These are phyloP conservation scores for Corylus heterophylla DNA, from an alignment of 306 rosid species.

Conservation along the genomic window DNA sequence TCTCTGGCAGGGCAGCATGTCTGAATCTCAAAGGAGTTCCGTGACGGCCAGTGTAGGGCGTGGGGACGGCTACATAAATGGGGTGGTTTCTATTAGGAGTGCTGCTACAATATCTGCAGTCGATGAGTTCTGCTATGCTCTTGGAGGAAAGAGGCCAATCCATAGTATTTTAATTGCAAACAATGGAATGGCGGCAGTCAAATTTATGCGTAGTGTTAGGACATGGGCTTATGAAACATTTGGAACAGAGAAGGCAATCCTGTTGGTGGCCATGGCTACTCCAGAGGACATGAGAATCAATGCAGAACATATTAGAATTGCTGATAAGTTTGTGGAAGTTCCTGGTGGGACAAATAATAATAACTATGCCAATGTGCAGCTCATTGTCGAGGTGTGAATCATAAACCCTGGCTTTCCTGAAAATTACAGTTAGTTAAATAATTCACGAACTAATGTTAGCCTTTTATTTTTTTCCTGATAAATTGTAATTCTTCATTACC, in stretches of 20 bases:
- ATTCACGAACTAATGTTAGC: slow-evolving; percentile 16
- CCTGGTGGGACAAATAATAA: slow-evolving; percentile 99
- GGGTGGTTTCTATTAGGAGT: slow-evolving; percentile 53
- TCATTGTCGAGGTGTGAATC: slow-evolving; percentile 83
- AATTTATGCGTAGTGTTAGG: slow-evolving; percentile 93
- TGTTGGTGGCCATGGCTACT: slow-evolving; percentile 99
- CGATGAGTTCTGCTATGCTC: slow-evolving; percentile 75
- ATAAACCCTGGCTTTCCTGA: neutral
- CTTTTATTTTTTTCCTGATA: slow-evolving; percentile 8
- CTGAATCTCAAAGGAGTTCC: slow-evolving; percentile 51
- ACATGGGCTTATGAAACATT: slow-evolving; percentile 96
- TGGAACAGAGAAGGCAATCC: slow-evolving; percentile 92
- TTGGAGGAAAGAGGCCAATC: slow-evolving; percentile 91
- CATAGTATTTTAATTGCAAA: slow-evolving; percentile 94
- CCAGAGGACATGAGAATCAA: slow-evolving; percentile 99
- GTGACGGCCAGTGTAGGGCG: slow-evolving; percentile 49
- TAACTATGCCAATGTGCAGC: slow-evolving; percentile 98
- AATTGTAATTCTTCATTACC: slow-evolving; percentile 24
- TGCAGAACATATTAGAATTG: slow-evolving; percentile 99
- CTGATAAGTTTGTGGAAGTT: slow-evolving; percentile 98
- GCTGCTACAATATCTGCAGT: slow-evolving; percentile 71
- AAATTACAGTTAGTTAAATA: neutral
- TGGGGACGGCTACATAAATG: slow-evolving; percentile 61
- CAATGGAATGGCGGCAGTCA: slow-evolving; percentile 99
- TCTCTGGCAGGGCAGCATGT: slow-evolving; percentile 44